phyloP scores from a whole-genome alignment of 306 rosid species.

The Cucurbita moschata region DNA sequence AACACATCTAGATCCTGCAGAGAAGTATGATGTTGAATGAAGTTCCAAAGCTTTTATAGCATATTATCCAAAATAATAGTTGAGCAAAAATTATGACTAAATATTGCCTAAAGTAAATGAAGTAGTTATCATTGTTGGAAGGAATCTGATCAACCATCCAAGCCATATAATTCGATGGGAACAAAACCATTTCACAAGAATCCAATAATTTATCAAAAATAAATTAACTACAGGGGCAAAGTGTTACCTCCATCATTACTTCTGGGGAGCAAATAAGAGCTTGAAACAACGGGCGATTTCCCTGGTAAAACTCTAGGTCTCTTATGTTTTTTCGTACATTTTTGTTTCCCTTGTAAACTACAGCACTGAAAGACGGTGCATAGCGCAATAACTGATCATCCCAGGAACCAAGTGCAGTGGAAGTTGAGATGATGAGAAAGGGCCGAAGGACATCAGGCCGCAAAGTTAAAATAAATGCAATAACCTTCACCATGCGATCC shows the following conservation, averaged over 20 bases:
- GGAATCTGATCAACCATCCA: not conserved
- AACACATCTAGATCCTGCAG: constrained; percentile 48
- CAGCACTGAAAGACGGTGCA: constrained; percentile 35
- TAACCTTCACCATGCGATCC: constrained; percentile 39
- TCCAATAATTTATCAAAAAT: not conserved
- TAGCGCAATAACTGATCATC: constrained; percentile 27
- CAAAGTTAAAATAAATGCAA: constrained; percentile 36
- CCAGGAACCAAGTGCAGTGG: constrained; percentile 36
- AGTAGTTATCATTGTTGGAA: not conserved
- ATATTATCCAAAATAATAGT: not conserved
- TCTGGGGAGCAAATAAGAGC: constrained; percentile 41
- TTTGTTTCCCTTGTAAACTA: constrained; percentile 43
- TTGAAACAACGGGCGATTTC: constrained; percentile 26
- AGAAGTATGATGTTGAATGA: not conserved
- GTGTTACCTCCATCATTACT: constrained; percentile 32
- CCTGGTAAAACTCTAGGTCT: constrained; percentile 36
- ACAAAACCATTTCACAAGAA: not conserved
- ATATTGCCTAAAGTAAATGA: too few relatives aligned
- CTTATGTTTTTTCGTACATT: constrained; percentile 29
- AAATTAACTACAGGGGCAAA: constrained; percentile 5
- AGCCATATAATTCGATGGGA: not conserved
- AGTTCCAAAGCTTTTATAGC: not conserved
- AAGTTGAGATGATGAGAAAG: constrained; percentile 47
- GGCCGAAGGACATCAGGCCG: constrained; percentile 28
- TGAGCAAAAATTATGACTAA: too few relatives aligned